Evolutionary conservation across 2,329 filamentous ascomycete species (phyloP).

Genomic region (Beauveria sp.): DNA sequence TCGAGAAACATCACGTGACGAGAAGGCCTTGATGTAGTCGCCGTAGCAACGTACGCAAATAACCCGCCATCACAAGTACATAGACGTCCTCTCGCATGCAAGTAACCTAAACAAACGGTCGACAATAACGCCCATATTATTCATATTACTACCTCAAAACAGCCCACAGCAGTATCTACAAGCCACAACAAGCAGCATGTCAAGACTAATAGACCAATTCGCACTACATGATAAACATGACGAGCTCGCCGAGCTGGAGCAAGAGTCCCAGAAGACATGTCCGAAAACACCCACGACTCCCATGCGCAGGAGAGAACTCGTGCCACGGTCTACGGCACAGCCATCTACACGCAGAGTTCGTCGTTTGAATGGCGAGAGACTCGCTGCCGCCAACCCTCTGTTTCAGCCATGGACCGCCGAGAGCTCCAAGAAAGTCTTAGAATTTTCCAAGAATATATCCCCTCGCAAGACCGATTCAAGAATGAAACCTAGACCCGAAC

Average conservation of each 20-base stretch:
- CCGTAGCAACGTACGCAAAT: background rate
- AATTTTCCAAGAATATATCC: conserved; percentile 6
- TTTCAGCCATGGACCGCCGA: conserved; percentile 25
- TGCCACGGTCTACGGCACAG: conserved; percentile 19
- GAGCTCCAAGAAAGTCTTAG: conserved; percentile 14
- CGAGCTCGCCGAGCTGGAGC: background rate
- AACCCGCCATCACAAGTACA: background rate
- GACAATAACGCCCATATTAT: background rate
- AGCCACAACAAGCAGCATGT: background rate
- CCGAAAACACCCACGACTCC: conserved; percentile 1
- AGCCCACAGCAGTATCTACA: background rate
- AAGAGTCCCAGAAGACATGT: background rate
- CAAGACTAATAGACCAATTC: background rate
- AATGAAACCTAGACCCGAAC: background rate
- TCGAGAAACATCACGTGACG: background rate
- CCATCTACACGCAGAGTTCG: conserved; percentile 24
- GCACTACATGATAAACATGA: background rate
- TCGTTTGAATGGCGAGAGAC: conserved; percentile 19
- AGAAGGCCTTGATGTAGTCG: background rate
- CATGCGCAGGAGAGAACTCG: conserved; percentile 15
- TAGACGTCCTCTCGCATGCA: background rate
- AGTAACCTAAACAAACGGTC: background rate
- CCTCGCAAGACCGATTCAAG: conserved; percentile 4
- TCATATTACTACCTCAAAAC: background rate
- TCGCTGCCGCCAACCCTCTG: conserved; percentile 22